Evolutionary conservation across 257 asterid species (phyloP).

Genomic region (Solanum piurae): DNA sequence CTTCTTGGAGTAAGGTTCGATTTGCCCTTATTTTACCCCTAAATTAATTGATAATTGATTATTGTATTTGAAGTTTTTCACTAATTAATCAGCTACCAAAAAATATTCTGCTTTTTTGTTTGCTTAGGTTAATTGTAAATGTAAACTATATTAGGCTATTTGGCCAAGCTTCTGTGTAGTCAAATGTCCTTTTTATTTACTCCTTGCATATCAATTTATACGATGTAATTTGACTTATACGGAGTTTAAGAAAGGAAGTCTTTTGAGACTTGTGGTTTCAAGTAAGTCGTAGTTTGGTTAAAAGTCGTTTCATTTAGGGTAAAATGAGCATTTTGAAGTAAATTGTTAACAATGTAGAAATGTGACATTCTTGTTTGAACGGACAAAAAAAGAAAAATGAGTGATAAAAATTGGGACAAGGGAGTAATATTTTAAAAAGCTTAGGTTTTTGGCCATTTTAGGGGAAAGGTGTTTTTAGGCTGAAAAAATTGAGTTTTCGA

Average conservation of each 20-base stretch:
- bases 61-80: neutral
- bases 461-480: neutral
- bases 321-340: no score
- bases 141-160: no score
- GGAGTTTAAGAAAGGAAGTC: neutral
- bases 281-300: no score
- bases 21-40: rapidly evolving
- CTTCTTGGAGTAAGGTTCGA: constrained; percentile 68
- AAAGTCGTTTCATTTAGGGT: neutral
- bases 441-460: no score
- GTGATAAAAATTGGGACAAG: neutral
- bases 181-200: no score
- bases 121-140: no score
- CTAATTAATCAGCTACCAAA: neutral
- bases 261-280: neutral
- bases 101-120: no score
- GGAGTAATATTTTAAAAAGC: neutral
- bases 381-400: no score
- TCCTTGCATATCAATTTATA: no score
- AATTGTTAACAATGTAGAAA: neutral
- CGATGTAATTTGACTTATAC: rapidly evolving
- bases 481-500: neutral
- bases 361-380: neutral
- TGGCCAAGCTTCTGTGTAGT: no score
- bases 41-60: neutral